Evolutionary conservation across 768 basidiomycete genomes (phyloP), one percentile per base, ranked within the genome.

Genomic region (Mycena leptocephala): DNA sequence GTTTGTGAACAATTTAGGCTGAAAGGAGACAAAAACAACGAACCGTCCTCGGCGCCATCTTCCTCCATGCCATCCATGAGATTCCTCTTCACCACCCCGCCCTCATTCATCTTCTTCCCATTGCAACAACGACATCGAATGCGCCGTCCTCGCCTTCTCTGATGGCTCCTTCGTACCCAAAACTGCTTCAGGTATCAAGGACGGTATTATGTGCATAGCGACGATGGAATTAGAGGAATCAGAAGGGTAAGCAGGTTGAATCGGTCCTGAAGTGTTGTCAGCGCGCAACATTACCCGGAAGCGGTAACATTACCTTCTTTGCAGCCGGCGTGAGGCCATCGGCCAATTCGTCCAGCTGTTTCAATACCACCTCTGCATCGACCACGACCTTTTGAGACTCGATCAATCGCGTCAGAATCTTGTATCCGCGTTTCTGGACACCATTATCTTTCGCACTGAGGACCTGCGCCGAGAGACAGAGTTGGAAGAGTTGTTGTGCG

Each of bases 91-190:
- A 99, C 95, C 11, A 93, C 85, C 41, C 98, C 98, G 18, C 98
- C 98, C 70, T 89, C 85, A 37, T 88, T 89, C 97, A 99, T 98
- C 86, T 97, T 98, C 79, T 89, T 3, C 96, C 98, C 97, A 99
- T 98, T 9, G 92, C 90, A 14, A 99, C 90, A 63, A 99, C 89
- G 56, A 98, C 85, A 16, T 97, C 96, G 82, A 98, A 99, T 1
- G 97, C 97, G 94, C 96, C 64, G 89, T 90, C 61, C 98, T 90
- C 0, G 97, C 94, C 81, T 96, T 97, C 83, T 97, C 97, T 39
- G 98, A 98, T 4, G 97, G 96, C 82, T 99, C 98, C 83, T 99
- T 99, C 16, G 97, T 99, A 2, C 96, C 97, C 32, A 99, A 87
- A 11, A 99, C 95, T 18, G 95, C 96, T 86, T 99, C 98, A 4